Evolutionary conservation across 1,284 basidiomycete genomes (phyloP).

Genomic region (Rhodotorula sp.): DNA sequence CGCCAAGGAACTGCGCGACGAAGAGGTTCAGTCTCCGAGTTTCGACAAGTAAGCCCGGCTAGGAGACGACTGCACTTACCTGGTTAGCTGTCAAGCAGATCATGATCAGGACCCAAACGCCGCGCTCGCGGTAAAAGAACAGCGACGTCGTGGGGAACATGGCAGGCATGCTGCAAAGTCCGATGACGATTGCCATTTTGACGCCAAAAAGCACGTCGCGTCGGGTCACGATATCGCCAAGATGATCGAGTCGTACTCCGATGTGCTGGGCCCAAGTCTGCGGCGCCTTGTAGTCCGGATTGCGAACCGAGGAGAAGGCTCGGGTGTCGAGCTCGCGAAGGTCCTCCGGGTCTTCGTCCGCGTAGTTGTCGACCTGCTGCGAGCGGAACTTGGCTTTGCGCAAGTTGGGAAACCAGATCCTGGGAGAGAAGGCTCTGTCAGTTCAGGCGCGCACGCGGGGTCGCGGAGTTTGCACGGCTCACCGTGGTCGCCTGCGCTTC

Average conservation of each 20-base stretch:
- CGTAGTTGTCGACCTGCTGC: constrained; percentile 11
- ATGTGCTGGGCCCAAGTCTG: constrained; percentile 44
- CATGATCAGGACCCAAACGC: constrained; percentile 41
- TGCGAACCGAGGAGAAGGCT: constrained; percentile 39
- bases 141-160: constrained; percentile 30
- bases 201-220: constrained; percentile 64
- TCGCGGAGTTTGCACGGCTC: neutral
- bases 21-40: neutral
- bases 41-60: neutral
- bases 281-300: constrained; percentile 52
- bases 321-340: constrained; percentile 18
- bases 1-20: constrained; percentile 34
- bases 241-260: constrained; percentile 43
- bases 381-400: constrained; percentile 19
- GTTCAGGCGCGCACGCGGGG: neutral
- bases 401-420: constrained; percentile 66
- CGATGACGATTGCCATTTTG: constrained; percentile 71
- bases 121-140: constrained; percentile 47
- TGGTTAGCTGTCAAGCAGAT: constrained; percentile 15
- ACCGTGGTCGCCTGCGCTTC: constrained; percentile 53
- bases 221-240: constrained; percentile 46
- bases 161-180: constrained; percentile 25
- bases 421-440: neutral
- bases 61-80: neutral
- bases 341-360: constrained; percentile 57